These are phyloP conservation scores for Pterocarpus macrocarpus DNA, from an alignment of 306 rosid genomes.

Conservation along the genomic window DNA sequence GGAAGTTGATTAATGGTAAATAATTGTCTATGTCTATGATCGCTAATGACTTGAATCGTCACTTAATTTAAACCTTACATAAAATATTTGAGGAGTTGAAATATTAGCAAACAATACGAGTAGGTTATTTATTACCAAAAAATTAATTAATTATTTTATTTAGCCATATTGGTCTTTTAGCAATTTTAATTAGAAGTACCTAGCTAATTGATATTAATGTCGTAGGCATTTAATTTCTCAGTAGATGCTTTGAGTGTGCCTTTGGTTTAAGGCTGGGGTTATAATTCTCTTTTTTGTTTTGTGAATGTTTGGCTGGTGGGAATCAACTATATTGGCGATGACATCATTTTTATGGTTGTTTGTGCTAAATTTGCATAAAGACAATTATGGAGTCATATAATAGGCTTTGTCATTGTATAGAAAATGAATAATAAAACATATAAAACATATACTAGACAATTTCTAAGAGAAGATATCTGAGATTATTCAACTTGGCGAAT, in stretches of 20 bases:
- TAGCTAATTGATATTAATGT: background rate
- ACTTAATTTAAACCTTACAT: background rate
- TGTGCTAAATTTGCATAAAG: background rate
- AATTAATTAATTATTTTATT: background rate
- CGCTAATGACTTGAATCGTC: constrained; percentile 15
- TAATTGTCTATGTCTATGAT: constrained; percentile 10
- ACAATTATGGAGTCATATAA: background rate
- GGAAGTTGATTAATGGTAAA: constrained; percentile 17
- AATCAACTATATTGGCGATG: background rate
- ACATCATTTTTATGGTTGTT: background rate
- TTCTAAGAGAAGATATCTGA: background rate
- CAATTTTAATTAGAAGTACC: background rate
- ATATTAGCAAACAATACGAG: no score
- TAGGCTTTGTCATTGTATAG: background rate
- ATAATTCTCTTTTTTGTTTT: background rate
- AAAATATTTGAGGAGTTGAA: background rate
- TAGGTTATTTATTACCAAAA: background rate
- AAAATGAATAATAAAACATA: background rate
- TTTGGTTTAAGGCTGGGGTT: background rate
- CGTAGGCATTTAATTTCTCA: background rate
- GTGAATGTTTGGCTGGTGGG: constrained; percentile 21
- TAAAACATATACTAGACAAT: background rate
- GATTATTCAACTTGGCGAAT: background rate
- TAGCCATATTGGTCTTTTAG: background rate
- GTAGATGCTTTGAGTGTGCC: background rate